Conservation (phyloP, 306 rosid species). For the Prunus persica region DNA sequence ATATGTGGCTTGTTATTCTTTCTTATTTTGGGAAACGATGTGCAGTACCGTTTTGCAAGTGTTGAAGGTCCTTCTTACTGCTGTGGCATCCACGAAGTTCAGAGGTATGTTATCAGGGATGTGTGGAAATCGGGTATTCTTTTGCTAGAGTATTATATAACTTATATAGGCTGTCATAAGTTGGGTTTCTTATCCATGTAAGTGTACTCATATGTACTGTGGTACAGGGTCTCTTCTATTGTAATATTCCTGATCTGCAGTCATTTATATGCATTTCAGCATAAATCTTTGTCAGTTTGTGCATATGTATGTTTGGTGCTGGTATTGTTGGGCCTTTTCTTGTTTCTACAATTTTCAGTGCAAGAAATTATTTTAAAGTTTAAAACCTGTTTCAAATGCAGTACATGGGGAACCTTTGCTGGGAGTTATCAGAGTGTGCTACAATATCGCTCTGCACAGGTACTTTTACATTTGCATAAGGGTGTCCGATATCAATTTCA, state of each 20-base stretch:
- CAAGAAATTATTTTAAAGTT: conserved; percentile 3
- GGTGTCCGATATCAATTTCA: conserved; percentile 22
- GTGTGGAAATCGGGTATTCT: conserved; percentile 1
- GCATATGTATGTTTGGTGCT: conserved; percentile 2
- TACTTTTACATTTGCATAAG: conserved; percentile 34
- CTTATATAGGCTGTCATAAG: not conserved
- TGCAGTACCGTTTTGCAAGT: conserved; percentile 98
- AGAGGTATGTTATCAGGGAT: conserved; percentile 59
- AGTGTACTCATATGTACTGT: not conserved
- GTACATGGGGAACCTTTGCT: conserved; percentile 95
- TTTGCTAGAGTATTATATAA: not conserved
- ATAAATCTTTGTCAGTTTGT: conserved; percentile 15
- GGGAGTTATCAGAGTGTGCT: conserved; percentile 96
- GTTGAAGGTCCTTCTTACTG: conserved; percentile 97
- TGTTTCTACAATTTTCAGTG: conserved; percentile 7
- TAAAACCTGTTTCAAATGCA: conserved; percentile 35
- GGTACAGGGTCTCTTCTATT: not conserved
- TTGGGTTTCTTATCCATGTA: not conserved
- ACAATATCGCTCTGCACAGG: conserved; percentile 99
- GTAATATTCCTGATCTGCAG: not conserved
- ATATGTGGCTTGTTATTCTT: conserved; percentile 32
- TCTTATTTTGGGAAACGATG: conserved; percentile 29
- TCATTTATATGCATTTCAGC: not conserved
- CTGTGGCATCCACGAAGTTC: conserved; percentile 93
- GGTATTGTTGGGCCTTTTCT: not conserved